Percentiles rank a stretch among this genome's conserved stretches.
These are phyloP conservation scores for Pichia occidentalis DNA, from an alignment of 805 yeast species.

Conservation along the genomic window DNA sequence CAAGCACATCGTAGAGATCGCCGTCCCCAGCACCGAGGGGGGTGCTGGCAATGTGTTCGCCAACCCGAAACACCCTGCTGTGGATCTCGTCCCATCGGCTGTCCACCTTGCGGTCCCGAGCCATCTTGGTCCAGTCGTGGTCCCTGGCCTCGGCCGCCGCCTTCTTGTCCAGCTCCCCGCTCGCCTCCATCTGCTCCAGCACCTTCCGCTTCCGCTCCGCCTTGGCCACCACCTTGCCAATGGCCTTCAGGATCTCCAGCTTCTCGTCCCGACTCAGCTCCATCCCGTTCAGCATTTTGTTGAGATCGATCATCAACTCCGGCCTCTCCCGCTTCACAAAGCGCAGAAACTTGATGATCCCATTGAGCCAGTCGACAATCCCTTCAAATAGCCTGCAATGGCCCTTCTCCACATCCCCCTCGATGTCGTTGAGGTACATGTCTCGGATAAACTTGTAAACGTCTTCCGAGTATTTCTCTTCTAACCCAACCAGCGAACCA, in stretches of 20 bases:
- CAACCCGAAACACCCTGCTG: conserved; percentile 20
- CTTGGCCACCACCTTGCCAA: conserved; percentile 34
- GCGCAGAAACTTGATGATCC: conserved; percentile 56
- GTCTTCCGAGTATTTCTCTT: conserved; percentile 65
- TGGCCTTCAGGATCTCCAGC: conserved; percentile 32
- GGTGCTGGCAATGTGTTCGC: conserved; percentile 10
- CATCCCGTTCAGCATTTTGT: conserved; percentile 25
- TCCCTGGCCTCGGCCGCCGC: conserved; percentile 12
- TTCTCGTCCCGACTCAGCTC: conserved; percentile 9
- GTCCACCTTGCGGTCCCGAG: conserved; percentile 22
- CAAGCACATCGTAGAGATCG: conserved; percentile 23
- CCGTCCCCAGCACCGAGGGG: conserved; percentile 7
- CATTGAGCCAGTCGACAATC: conserved; percentile 67
- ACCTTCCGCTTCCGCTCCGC: conserved; percentile 34
- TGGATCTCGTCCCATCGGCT: conserved; percentile 43
- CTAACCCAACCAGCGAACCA: conserved; percentile 53
- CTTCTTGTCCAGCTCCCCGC: conserved; percentile 1
- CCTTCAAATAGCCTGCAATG: conserved; percentile 59
- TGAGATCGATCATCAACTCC: conserved; percentile 41
- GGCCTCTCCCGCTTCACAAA: conserved; percentile 44
- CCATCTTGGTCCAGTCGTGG: conserved; percentile 20
- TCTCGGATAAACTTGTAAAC: conserved; percentile 74
- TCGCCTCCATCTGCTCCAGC: conserved; percentile 30
- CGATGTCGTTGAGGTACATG: conserved; percentile 71
- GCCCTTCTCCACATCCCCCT: conserved; percentile 23